Conservation (phyloP, 2,329 filamentous ascomycete genomes). For the Fusarium nygamai region DNA sequence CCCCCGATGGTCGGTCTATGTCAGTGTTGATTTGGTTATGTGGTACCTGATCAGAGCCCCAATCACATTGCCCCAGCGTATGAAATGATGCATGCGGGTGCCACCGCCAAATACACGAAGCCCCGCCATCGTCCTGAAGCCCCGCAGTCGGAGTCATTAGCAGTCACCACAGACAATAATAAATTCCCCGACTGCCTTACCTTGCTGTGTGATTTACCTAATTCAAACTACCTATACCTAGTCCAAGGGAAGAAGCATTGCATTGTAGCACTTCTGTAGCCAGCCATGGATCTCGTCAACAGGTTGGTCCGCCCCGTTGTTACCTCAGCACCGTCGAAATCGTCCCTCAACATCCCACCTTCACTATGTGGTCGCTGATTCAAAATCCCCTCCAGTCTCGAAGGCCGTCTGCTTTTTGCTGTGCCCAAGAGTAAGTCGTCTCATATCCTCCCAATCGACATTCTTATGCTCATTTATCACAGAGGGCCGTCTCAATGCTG, state of each 20-base stretch:
- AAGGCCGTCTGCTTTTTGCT: constrained; percentile 92
- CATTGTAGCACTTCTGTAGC: constrained; percentile 1
- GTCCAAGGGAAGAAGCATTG: constrained; percentile 1
- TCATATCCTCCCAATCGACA: neutral
- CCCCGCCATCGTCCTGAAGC: constrained; percentile 41
- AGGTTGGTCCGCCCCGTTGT: constrained; percentile 52
- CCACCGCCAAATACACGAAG: constrained; percentile 20
- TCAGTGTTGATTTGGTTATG: constrained; percentile 5
- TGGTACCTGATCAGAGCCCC: constrained; percentile 30
- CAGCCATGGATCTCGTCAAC: constrained; percentile 63
- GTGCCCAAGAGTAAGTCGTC: constrained; percentile 91
- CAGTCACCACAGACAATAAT: constrained; percentile 36
- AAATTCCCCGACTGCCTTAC: constrained; percentile 35
- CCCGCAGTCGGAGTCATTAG: constrained; percentile 43
- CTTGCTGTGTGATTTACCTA: constrained; percentile 7
- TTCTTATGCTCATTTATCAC: constrained; percentile 18
- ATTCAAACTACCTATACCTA: constrained; percentile 10
- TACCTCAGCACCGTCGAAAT: neutral
- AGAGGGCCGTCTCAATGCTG: constrained; percentile 94
- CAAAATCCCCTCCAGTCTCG: constrained; percentile 67
- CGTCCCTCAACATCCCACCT: neutral
- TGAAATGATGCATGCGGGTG: constrained; percentile 1
- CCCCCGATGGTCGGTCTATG: constrained; percentile 19
- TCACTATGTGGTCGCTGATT: constrained; percentile 28
- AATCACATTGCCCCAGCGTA: constrained; percentile 22